These are phyloP conservation scores for Backusella sp. DNA, from an alignment of 192 early-diverging fungal species.

Conservation along the genomic window DNA sequence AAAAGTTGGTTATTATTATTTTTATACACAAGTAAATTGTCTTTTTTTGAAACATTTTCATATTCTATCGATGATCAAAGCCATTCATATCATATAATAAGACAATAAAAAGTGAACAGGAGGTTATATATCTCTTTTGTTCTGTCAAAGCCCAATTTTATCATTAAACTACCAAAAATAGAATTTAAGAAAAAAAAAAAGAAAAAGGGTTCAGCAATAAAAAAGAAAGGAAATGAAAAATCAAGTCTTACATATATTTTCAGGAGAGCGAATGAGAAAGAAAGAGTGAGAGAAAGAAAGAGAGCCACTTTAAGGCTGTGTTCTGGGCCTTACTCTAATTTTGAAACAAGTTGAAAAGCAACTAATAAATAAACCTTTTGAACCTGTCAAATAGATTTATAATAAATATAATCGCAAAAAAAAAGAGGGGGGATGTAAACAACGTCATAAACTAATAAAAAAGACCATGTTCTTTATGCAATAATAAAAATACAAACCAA, in stretches of 20 bases:
- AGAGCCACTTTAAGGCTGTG: slow-evolving; percentile 4
- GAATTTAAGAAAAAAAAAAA: neutral
- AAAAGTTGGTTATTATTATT: neutral
- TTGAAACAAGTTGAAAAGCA: neutral
- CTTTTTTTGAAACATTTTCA: neutral
- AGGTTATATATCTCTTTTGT: neutral
- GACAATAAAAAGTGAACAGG: neutral
- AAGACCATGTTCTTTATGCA: neutral
- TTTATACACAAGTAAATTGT: neutral
- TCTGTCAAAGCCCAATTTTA: neutral
- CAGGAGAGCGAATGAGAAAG: neutral
- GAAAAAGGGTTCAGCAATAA: neutral
- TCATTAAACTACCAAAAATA: neutral
- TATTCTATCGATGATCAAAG: neutral
- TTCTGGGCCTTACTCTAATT: neutral
- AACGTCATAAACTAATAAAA: neutral
- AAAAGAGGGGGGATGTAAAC: neutral
- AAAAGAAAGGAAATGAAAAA: too few species aligned
- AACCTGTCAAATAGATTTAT: neutral
- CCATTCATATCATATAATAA: neutral
- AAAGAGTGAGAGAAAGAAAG: neutral
- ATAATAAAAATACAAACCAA: neutral
- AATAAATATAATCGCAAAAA: neutral
- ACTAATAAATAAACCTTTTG: neutral
- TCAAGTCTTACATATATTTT: neutral